Evolutionary conservation across 2,329 filamentous ascomycete species (phyloP), one percentile per base, ranked within the genome.

Genomic region (Hypoxylon sp.): DNA sequence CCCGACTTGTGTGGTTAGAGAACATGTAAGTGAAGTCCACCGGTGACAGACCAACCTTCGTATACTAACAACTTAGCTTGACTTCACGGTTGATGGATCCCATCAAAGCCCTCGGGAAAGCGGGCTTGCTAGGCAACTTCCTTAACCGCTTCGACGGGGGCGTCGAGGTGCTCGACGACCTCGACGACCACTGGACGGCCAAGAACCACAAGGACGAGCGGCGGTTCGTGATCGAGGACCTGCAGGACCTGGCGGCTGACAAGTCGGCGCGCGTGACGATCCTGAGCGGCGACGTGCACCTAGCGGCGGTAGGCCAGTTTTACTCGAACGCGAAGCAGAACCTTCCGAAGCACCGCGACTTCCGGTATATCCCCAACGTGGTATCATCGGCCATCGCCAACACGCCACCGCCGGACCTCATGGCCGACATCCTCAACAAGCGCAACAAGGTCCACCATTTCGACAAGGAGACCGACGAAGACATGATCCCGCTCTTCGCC

Each of bases 131-230:
- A 53, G 92, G 93, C 3, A 86, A 86, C 62, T 87, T 96, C 44
- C 82, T 97, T 39, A 97, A 97, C 79, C 91, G 91, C 69, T 94
- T 97, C 70, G 94, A 97, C 73, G 93, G 93, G 20, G 93, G 93
- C 17, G 91, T 95, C 5, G 95, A 98, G 77, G 91, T 98, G 13
- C 82, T 97, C 26, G 94, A 97, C 74, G 93, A 97, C 71, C 80
- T 97, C 8, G 94, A 97, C 74, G 95, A 98, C 76, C 94, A 99
- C 75, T 99, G 95, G 95, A 97, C 94, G 0, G 92, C 94, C 37
- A 97, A 93, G 75, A 92, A 93, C 74, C 94, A 98, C 80, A 99
- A 98, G 76, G 84, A 88, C 24, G 95, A 99, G 78, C 88, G 95
- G 52, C 92, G 89, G 65, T 90, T 92, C 77, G 84, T 98, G 65